Evolutionary conservation across 2,329 filamentous ascomycete species (phyloP), one percentile per base, ranked within the genome.

Genomic region (Neonectria magnoliae): DNA sequence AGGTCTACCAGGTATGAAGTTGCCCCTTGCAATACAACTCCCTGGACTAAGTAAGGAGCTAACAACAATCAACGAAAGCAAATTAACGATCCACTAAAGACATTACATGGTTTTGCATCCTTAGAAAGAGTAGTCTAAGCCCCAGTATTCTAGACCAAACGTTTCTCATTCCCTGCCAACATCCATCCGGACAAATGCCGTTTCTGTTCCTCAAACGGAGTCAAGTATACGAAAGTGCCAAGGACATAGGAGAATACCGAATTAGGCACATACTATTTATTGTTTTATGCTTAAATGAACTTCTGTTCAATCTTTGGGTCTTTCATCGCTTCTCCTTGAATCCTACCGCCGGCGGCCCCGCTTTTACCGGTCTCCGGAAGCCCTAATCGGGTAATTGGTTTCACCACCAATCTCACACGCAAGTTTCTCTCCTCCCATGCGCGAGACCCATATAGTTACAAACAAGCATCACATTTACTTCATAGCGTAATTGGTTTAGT

Each of bases 401-500:
- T 20, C 38, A 18, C n/a, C 38, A 20, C 38, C 38, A 42, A 42
- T 18, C 38, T 20, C 7, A 2, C n/a, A 42, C n/a, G 38, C 38
- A 18, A 10, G 11, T 42, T 42, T 42, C n/a, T 20, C n/a, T 42
- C 38, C n/a, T 42, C n/a, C 9, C 38, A 20, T 20, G n/a, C 8
- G 10, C 4, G 8, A 3, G n/a, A 42, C 38, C 38, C 8, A 42
- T 42, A 42, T 42, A 4, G 11, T 10, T 2, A 5, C n/a, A 18
- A 20, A 11, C 38, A 42, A 42, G n/a, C 4, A 8, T 9, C n/a
- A 2, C 1, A 9, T 42, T 42, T 42, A 18, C n/a, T 25, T 22
- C 13, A 27, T 25, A 48, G 45, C 45, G 45, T 48, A 27, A 48
- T 48, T 48, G 45, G 45, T 48, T 48, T 48, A 48, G 45, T 48